Percentiles rank a stretch among this genome's conserved stretches.
Conservation (phyloP, 345 rosid species). For the Capsella bursapastoris region DNA sequence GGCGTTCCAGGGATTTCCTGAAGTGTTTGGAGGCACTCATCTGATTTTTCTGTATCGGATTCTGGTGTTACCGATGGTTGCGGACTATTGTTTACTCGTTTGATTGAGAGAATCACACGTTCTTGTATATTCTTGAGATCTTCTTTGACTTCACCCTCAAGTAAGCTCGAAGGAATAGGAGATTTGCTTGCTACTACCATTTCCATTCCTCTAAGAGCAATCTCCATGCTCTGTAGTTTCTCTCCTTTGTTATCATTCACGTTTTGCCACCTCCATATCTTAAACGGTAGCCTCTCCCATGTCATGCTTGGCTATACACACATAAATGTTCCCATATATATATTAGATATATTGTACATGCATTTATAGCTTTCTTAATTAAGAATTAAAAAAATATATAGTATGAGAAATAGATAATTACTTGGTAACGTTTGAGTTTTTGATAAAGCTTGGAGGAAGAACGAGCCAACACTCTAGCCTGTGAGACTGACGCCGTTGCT, state of each 20-base stretch:
- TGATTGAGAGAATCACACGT: slow-evolving; percentile 48
- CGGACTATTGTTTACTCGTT: slow-evolving; percentile 47
- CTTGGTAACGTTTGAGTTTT: slow-evolving; percentile 61
- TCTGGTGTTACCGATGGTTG: slow-evolving; percentile 60
- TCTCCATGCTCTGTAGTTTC: slow-evolving; percentile 61
- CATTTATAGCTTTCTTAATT: background rate
- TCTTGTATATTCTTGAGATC: slow-evolving; percentile 51
- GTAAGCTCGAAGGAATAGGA: slow-evolving; percentile 49
- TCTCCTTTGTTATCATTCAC: slow-evolving; percentile 52
- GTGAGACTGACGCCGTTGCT: slow-evolving; percentile 59
- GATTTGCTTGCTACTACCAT: slow-evolving; percentile 56
- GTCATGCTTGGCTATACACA: slow-evolving; percentile 66
- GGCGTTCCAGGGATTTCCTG: slow-evolving; percentile 51
- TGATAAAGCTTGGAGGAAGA: slow-evolving; percentile 56
- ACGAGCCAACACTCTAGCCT: slow-evolving; percentile 55
- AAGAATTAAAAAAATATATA: background rate
- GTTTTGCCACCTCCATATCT: slow-evolving; percentile 49
- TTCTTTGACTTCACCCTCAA: slow-evolving; percentile 50
- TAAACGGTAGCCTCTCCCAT: slow-evolving; percentile 81
- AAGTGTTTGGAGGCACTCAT: slow-evolving; percentile 54
- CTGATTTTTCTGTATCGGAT: slow-evolving; percentile 49
- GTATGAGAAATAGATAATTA: slow-evolving; percentile 28
- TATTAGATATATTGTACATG: slow-evolving; percentile 14
- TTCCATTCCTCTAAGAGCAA: slow-evolving; percentile 79
- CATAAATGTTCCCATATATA: background rate